Evolutionary conservation across 192 early-diverging fungal species (phyloP).

Genomic region (Coemansia sp.): DNA sequence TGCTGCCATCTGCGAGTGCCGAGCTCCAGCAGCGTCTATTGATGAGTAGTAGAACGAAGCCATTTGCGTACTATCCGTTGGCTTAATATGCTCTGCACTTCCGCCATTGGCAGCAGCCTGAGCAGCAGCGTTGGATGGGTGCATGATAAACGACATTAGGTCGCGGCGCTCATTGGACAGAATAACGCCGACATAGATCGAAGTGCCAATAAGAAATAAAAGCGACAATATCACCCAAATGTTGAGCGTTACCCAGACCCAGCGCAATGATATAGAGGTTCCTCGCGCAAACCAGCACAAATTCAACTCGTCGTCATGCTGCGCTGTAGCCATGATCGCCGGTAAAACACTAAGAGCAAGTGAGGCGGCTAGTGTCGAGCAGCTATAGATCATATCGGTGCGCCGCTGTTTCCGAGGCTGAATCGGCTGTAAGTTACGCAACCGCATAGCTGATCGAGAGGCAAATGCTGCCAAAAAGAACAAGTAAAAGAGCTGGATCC

Average conservation of each 20-base stretch:
- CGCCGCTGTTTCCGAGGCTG: constrained; percentile 19
- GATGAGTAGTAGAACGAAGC: neutral
- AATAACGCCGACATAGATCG: constrained; percentile 35
- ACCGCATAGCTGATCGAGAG: constrained; percentile 33
- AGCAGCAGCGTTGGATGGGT: neutral
- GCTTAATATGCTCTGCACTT: neutral
- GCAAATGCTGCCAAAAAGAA: constrained; percentile 43
- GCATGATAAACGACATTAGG: constrained; percentile 28
- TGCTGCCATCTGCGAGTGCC: neutral
- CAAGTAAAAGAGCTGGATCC: constrained; percentile 42
- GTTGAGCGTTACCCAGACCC: constrained; percentile 52
- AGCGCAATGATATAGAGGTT: constrained; percentile 24
- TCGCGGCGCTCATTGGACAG: constrained; percentile 46
- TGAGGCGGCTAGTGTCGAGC: constrained; percentile 16
- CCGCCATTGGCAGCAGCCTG: neutral
- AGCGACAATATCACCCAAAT: constrained; percentile 38
- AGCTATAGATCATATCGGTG: constrained; percentile 24
- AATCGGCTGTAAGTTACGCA: constrained; percentile 35
- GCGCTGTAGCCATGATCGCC: constrained; percentile 28
- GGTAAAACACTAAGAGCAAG: constrained; percentile 39
- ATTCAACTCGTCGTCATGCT: constrained; percentile 20
- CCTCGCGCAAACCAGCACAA: constrained; percentile 37
- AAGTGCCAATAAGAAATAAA: constrained; percentile 35
- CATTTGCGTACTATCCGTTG: neutral
- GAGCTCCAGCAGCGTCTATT: neutral